Evolutionary conservation across 495 filamentous ascomycete genomes (phyloP), one percentile per base, ranked within the genome.

Genomic region (Penicillium pulvis): DNA sequence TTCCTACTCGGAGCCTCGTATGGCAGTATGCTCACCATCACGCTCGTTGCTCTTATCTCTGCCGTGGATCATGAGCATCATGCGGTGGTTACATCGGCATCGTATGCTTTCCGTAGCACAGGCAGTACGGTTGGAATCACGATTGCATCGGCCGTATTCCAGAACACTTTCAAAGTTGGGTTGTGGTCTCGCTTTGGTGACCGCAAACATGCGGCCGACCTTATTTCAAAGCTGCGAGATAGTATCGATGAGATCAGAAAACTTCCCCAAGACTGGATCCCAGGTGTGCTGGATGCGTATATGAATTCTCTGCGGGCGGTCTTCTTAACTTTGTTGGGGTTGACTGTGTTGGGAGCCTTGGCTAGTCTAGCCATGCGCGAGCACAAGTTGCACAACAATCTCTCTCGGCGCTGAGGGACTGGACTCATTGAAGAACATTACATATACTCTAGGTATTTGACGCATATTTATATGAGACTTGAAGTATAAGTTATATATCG

Each of bases 41-140:
- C 87, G 0, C 76, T 96, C 31, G 80, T 96, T 11, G 87, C 90
- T 0, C 84, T 91, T 47, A 90, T 97, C 31, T 84, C 89, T 5
- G 86, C 91, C 0, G 91, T 96, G 28, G 87, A 89, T 47, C 90
- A 93, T 68, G 76, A 87, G 7, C 79, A 93, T 55, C 93, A 96
- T 66, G 92, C 93, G 7, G 88, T 94, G 36, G 84, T 92, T 57
- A 96, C 92, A 3, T 91, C 89, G 0, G 88, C 90, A 3, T 91
- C 86, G 0, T 96, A 91, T 62, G 88, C 88, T 3, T 93, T 92
- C 71, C 85, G 90, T 33, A 88, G 87, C 14, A 91, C 92, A 0
- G 93, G 93, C 8, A 85, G 85, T 30, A 92, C 90, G 0, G 85
- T 97, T 42, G 93, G 93, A 20, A 84, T 96, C 59, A 90, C 91